Percentiles rank a stretch among this genome's conserved stretches.
phyloP scores from a whole-genome alignment of 441 rosid genomes.

The Biscutella laevigata region DNA sequence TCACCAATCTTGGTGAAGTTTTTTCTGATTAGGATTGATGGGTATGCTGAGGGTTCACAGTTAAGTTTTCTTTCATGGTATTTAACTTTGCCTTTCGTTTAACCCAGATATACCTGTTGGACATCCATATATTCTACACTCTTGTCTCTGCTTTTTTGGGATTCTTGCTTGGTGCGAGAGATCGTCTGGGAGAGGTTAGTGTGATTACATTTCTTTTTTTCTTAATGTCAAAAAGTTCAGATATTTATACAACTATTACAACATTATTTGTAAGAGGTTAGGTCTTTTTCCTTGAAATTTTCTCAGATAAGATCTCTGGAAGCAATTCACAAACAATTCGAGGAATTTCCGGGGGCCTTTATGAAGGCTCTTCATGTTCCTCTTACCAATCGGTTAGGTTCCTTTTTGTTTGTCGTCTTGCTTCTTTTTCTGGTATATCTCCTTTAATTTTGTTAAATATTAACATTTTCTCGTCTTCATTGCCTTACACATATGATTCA shows the following conservation, averaged over 20 bases:
- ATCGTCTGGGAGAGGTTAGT: constrained; percentile 92
- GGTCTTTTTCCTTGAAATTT: constrained; percentile 7
- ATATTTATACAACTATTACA: neutral
- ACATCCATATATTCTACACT: constrained; percentile 82
- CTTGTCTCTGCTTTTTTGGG: constrained; percentile 81
- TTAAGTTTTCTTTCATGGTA: constrained; percentile 10
- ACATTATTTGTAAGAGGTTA: constrained; percentile 12
- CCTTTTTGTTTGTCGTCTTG: constrained; percentile 9
- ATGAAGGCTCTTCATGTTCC: constrained; percentile 60
- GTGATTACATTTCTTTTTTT: constrained; percentile 10
- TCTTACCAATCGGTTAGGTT: constrained; percentile 40
- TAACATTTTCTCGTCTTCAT: constrained; percentile 8
- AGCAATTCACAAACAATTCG: constrained; percentile 72
- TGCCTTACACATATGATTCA: constrained; percentile 5
- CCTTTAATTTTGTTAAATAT: constrained; percentile 7
- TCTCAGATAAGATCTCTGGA: constrained; percentile 88
- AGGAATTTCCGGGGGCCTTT: constrained; percentile 83
- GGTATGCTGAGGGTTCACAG: neutral
- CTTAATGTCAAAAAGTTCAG: constrained; percentile 1
- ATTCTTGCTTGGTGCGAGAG: constrained; percentile 95
- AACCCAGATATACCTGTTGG: constrained; percentile 82
- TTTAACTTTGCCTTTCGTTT: constrained; percentile 19
- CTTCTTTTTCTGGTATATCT: constrained; percentile 2
- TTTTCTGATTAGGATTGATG: constrained; percentile 14
- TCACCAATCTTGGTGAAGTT: constrained; percentile 16